Conservation (phyloP, 2,329 filamentous ascomycete species). For the Paracorniculantispora psalliotae region DNA sequence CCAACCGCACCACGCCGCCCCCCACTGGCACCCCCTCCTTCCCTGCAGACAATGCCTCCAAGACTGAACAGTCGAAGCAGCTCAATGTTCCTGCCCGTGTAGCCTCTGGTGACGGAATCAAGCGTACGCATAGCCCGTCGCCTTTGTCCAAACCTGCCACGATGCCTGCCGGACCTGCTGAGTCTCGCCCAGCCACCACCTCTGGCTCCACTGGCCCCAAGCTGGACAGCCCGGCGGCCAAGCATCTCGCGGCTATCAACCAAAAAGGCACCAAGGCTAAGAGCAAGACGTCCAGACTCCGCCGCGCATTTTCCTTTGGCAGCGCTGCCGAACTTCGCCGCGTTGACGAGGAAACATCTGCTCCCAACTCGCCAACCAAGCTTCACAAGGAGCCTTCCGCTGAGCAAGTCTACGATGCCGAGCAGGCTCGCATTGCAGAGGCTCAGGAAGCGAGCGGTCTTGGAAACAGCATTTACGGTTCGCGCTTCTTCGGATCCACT, state of each 20-base stretch:
- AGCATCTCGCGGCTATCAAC: conserved; percentile 81
- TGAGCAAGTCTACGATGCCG: conserved; percentile 70
- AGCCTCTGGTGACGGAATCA: conserved; percentile 61
- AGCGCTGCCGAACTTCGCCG: conserved; percentile 86
- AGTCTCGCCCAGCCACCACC: conserved; percentile 34
- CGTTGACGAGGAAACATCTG: conserved; percentile 51
- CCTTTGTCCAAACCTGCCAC: conserved; percentile 68
- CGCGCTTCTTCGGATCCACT: conserved; percentile 83
- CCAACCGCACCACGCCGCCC: conserved; percentile 53
- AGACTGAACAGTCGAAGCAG: conserved; percentile 49
- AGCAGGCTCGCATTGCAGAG: conserved; percentile 86
- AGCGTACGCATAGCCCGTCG: conserved; percentile 63
- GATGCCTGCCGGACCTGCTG: conserved; percentile 51
- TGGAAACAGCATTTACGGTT: conserved; percentile 89
- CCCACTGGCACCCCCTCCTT: conserved; percentile 51
- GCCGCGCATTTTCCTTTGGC: conserved; percentile 93
- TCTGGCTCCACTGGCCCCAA: conserved; percentile 31
- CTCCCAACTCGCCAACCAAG: conserved; percentile 41
- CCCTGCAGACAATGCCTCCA: conserved; percentile 41
- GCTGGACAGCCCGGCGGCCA: conserved; percentile 65
- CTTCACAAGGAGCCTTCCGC: conserved; percentile 60
- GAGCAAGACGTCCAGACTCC: conserved; percentile 79
- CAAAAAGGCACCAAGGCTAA: conserved; percentile 73
- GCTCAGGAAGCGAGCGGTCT: conserved; percentile 90
- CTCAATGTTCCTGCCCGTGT: conserved; percentile 57